Evolutionary conservation across 768 basidiomycete genomes (phyloP), one percentile per base, ranked within the genome.

Genomic region (Albatrellus ellisii): DNA sequence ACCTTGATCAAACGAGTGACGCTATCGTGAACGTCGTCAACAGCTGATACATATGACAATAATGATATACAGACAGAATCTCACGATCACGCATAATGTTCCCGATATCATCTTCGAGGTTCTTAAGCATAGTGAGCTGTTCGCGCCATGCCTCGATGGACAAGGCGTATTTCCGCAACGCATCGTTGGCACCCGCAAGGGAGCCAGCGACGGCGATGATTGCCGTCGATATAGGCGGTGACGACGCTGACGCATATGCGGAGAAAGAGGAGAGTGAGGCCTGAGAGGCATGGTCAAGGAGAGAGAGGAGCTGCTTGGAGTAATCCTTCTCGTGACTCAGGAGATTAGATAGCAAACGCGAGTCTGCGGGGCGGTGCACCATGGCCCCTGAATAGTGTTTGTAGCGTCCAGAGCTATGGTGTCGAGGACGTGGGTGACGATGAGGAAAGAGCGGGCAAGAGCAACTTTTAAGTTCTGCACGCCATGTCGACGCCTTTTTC

Each of bases 1-100:
- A 73, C 75, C 52, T 88, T 88, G 51, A 88, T 75, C 36, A 88
- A 69, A 7, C 85, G 73, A 1, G 79, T 85, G 15, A 88, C 78
- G 1, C 85, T 89, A 7, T 31, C 29, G 29, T 29, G 28, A 8
- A 29, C n/a, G 28, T 31, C 29, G 29, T 31, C 2, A 12, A 31
- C 17, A n/a, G 8, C 9, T 29, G 9, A 29, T 29, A 8, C 28
- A 31, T 7, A 31, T 10, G 24, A 24, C 17, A 36, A 24, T 12
- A 6, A 27, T n/a, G 17, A 38, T n/a, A 27, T n/a, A 49, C 47
- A 32, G 20, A 87, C 86, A 88, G 66, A 48, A 90, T 89, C 52
- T 89, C 85, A 34, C 82, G 64, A 58, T 89, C 86, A 4, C 81
- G 63, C 46, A 83, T 61, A 40, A 87, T 65, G 48, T 73, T 77